Conservation (phyloP, 2,329 filamentous ascomycete genomes). For the Pseudogymnoascus sp. region DNA sequence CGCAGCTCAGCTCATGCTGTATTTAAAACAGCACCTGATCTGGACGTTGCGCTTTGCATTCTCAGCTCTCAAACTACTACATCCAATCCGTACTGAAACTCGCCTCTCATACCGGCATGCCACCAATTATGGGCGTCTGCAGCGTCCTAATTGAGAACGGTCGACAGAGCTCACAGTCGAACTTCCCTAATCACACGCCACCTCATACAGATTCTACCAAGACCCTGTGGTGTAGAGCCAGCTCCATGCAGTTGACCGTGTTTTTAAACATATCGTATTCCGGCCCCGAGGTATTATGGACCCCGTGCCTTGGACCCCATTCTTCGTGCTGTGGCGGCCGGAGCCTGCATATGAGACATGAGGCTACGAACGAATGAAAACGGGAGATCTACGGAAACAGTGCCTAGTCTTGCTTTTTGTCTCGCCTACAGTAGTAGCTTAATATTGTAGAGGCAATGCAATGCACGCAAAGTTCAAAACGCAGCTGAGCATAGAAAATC, state of each 20-base stretch:
- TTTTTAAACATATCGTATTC: background rate
- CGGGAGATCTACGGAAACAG: background rate
- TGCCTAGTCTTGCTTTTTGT: background rate
- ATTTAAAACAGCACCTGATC: background rate
- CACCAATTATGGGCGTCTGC: background rate
- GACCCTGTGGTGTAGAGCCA: background rate
- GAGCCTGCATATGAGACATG: background rate
- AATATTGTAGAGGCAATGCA: background rate
- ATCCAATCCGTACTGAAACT: background rate
- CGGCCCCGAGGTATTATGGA: background rate
- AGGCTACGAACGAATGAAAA: background rate
- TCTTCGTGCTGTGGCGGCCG: background rate
- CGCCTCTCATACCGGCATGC: background rate
- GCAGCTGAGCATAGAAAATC: background rate
- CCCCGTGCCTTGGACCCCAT: background rate
- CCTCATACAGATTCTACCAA: background rate
- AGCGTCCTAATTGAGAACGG: background rate
- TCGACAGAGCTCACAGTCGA: background rate
- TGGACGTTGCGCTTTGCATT: background rate
- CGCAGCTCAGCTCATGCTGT: background rate
- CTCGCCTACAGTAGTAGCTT: background rate
- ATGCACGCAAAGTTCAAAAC: background rate
- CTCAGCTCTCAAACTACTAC: background rate
- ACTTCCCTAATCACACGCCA: background rate
- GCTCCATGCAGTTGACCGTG: background rate